Conservation (phyloP, 2,329 filamentous ascomycete genomes). For the Arthroderma sp. region DNA sequence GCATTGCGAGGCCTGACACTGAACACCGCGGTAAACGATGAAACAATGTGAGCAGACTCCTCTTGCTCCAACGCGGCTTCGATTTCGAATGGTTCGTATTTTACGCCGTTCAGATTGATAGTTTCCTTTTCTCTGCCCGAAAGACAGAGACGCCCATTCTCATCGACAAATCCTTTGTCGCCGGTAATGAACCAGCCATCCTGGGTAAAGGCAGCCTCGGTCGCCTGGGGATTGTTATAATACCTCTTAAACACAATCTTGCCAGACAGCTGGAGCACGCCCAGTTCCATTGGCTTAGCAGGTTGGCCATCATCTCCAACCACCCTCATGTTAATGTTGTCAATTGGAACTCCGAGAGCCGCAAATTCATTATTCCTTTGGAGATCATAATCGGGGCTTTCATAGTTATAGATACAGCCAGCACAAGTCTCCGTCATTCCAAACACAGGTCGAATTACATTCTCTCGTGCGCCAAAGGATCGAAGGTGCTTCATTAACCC, state of each 20-base stretch:
- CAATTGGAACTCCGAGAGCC: slow-evolving; percentile 22
- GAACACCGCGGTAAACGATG: slow-evolving; percentile 30
- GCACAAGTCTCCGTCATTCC: slow-evolving; percentile 44
- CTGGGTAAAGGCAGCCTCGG: slow-evolving; percentile 9
- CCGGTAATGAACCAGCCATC: slow-evolving; percentile 17
- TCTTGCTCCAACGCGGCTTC: slow-evolving; percentile 28
- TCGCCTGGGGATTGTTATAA: slow-evolving; percentile 10
- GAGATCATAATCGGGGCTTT: slow-evolving; percentile 31
- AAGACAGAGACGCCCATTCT: slow-evolving; percentile 24
- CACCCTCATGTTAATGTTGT: slow-evolving; percentile 16
- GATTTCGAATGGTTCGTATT: slow-evolving; percentile 26
- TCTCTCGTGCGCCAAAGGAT: slow-evolving; percentile 19
- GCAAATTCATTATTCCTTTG: slow-evolving; percentile 18
- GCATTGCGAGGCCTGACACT: slow-evolving; percentile 14
- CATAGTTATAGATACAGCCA: slow-evolving; percentile 32
- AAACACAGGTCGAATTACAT: slow-evolving; percentile 31
- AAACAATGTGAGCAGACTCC: slow-evolving; percentile 12
- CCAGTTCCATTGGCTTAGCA: slow-evolving; percentile 6
- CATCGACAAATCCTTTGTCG: slow-evolving; percentile 19
- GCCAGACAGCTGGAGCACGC: slow-evolving; percentile 26
- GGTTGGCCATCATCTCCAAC: slow-evolving; percentile 13
- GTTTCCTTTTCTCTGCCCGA: slow-evolving; percentile 30
- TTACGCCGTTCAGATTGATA: slow-evolving; percentile 37
- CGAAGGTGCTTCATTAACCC: slow-evolving; percentile 16
- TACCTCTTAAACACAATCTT: slow-evolving; percentile 15